A percentile compares a stretch with the other conserved stretches of the same genome.
Evolutionary conservation across 345 rosid species (phyloP).

Genomic region (Jatropha curcas): DNA sequence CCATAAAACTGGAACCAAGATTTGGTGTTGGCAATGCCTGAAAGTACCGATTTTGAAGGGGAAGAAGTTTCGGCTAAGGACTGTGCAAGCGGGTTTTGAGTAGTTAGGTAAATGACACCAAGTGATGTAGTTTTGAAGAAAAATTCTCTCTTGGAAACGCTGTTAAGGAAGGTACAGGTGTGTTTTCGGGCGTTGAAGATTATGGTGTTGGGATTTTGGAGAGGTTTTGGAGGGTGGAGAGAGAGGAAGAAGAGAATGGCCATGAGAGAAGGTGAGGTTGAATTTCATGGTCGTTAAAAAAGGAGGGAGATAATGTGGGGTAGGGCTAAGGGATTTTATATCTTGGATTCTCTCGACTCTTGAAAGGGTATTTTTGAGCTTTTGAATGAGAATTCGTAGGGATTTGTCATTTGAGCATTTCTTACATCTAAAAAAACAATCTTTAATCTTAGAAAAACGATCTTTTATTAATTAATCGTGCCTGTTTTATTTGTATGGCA

Average conservation of each 20-base stretch:
- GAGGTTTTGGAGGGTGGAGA: constrained; percentile 28
- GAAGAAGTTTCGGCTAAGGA: constrained; percentile 59
- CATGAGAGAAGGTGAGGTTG: constrained; percentile 43
- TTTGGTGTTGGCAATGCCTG: constrained; percentile 65
- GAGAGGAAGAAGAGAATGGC: constrained; percentile 61
- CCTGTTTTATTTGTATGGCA: too few species aligned
- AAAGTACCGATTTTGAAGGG: constrained; percentile 45
- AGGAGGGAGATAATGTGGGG: constrained; percentile 48
- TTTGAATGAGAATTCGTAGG: not conserved
- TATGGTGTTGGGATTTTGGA: constrained; percentile 24
- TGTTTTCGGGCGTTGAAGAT: constrained; percentile 21
- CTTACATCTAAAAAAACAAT: not conserved
- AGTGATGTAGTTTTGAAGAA: constrained; percentile 48
- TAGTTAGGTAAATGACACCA: constrained; percentile 37
- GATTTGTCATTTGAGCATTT: not conserved
- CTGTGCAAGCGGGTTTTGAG: constrained; percentile 44
- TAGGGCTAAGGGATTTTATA: constrained; percentile 4
- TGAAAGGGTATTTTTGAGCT: constrained; percentile 24
- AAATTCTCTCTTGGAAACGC: constrained; percentile 51
- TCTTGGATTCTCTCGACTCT: too few species aligned
- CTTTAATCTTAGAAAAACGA: too few species aligned
- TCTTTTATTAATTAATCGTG: too few species aligned
- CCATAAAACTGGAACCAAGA: constrained; percentile 91
- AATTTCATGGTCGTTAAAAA: constrained; percentile 33
- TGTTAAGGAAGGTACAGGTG: constrained; percentile 12